Percentiles rank a stretch among this genome's conserved stretches.
phyloP scores from a whole-genome alignment of 352 stramenopile genomes.

The Phytophthora pinifolia region DNA sequence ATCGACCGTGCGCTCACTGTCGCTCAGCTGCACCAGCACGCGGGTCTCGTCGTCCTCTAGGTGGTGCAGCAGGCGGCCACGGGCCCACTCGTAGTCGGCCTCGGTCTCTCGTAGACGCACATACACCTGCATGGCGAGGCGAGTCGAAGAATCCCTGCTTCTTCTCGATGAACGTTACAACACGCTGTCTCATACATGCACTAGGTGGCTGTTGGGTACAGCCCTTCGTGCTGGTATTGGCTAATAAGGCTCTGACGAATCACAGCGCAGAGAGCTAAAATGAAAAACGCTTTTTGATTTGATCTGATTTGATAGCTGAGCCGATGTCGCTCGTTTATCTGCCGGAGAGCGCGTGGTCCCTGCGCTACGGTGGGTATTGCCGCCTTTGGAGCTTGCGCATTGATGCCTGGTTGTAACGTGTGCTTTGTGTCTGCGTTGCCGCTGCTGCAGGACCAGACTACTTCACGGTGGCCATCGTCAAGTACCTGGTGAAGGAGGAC shows the following conservation, averaged over 20 bases:
- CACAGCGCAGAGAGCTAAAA: neutral
- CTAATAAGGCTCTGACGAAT: slow-evolving; percentile 11
- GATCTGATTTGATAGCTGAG: too few species aligned
- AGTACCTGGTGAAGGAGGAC: slow-evolving; percentile 46
- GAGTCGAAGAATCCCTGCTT: slow-evolving; percentile 13
- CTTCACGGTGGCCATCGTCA: slow-evolving; percentile 69
- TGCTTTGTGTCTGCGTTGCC: too few species aligned
- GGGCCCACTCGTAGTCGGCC: slow-evolving; percentile 48
- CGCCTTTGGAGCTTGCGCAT: neutral
- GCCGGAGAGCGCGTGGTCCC: slow-evolving; percentile 64
- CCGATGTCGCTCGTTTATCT: slow-evolving; percentile 82
- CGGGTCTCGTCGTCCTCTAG: slow-evolving; percentile 25
- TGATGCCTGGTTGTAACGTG: too few species aligned
- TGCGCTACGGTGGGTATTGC: slow-evolving; percentile 53
- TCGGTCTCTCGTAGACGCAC: slow-evolving; percentile 38
- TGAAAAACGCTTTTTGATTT: neutral
- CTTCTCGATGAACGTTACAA: slow-evolving; percentile 17
- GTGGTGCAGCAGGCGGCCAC: slow-evolving; percentile 43
- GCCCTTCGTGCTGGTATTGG: neutral
- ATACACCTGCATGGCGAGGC: slow-evolving; percentile 53
- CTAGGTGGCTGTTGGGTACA: slow-evolving; percentile 18
- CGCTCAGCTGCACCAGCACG: slow-evolving; percentile 45
- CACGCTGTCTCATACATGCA: slow-evolving; percentile 26
- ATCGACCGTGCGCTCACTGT: slow-evolving; percentile 49
- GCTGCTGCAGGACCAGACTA: slow-evolving; percentile 60